Evolutionary conservation across 2,329 filamentous ascomycete species (phyloP), one percentile per base, ranked within the genome.

Genomic region (Talaromyces atroroseus): DNA sequence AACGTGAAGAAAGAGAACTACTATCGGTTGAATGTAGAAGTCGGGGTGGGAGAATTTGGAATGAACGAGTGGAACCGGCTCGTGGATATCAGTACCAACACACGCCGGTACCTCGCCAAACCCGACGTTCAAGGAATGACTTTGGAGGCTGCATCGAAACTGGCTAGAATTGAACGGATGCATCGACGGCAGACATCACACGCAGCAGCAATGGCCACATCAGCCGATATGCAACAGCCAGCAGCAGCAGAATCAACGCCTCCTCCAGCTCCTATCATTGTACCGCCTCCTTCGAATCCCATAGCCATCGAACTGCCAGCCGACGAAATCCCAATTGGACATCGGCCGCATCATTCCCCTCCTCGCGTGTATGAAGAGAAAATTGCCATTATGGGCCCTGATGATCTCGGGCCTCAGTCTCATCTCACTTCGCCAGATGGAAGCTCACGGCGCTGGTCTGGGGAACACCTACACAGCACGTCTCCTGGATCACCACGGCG

Each of bases 31-130:
- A 99, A 99, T 62, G 94, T 97, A 42, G 92, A 97, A 68, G 86
- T 96, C 16, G 94, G 92, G 1, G 92, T 97, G 2, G 92, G 92
- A 53, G 94, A 97, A 68, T 97, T 96, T 70, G 92, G 89, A 52
- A 97, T 99, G 91, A 99, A 97, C 68, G 94, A 97, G 70, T 99
- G 94, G 94, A 84, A 90, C 65, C 84, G 92, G 3, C 77, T 97
- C n/a, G 87, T 89, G 24, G 92, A 96, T 52, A 97, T 99, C 74
- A 96, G 90, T 76, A 96, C 90, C 14, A 87, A 87, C 68, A 99
- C 94, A 0, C 83, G 89, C 63, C 84, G 87, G 61, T 99, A 97
- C 68, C 82, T 99, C 53, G 77, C 80, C 7, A 86, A 86, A 59
- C 79, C 82, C 11, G 84, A 85, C 0, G 87, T 95, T 57, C 89